Evolutionary conservation across 345 rosid genomes (phyloP), one percentile per base, ranked within the genome.

Genomic region (Populus simonii): DNA sequence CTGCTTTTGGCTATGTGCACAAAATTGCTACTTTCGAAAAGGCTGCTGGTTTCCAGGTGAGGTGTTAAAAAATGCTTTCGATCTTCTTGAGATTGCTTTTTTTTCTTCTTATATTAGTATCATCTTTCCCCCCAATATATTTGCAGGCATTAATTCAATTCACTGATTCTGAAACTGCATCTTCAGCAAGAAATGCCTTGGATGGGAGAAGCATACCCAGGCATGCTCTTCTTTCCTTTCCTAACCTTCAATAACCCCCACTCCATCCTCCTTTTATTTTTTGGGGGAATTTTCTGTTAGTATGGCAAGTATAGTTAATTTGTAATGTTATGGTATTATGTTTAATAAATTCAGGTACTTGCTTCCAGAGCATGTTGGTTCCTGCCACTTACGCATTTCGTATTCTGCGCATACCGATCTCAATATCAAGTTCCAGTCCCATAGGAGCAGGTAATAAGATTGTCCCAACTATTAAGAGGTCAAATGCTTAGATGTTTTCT

Each of bases 151-250:
- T 96, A 74, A 94, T 96, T 80, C 99, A 96, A 55, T 96, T 92
- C 84, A 92, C 85, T 71, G 97, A 96, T 86, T 87, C 92, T 78
- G 96, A 91, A 66, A 93, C 96, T 86, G 97, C 99, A 75, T 89
- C 90, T 45, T 80, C 92, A 4, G 97, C 98, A 8, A 91, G 96
- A 83, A 85, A 65, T 87, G 90, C 96, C 7, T 85, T 96, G 87
- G 99, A 96, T 88, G 96, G 98, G 75, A 92, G 99, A 89, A 96
- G 99, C 74, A 93, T 96, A 76, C 99, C 98, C 66, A 88, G 91
- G 99, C 76, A 83, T 61, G 82, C 75, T 61, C 73, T 63, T 35
- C 73, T 81, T 76, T 45, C 74, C 43, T 73, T 68, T 55, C 72
- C 55, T 68, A 53, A 71, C 51, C 43, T 51, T 57, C 12, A 22